Base-by-base conservation (phyloP, 2,329 filamentous ascomycete genomes). In the Fusarium dlaminii region DNA sequence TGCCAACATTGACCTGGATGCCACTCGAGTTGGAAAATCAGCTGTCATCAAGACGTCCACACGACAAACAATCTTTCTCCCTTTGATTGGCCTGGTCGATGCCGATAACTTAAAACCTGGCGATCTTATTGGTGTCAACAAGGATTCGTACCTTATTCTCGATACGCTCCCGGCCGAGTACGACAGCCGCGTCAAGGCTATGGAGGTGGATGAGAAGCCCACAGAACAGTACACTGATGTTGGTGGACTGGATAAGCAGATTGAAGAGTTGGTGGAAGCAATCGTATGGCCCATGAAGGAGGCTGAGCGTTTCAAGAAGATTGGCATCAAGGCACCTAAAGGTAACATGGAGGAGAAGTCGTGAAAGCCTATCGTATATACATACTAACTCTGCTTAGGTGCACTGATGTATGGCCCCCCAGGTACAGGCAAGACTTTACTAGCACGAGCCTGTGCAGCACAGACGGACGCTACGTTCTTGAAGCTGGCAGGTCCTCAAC, bases 231-330 rank as follows among this genome's bases (percentile, higher is more conserved):
- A 99, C 86, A 96, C 92, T 62, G 96, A 99, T 86, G 97, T 99
- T 20, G 96, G 96, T 85, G 96, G 96, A 58, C 84, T 99, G 79
- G 95, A 98, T 85, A 99, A 99, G 87, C 96, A 99, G 87, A 99
- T 99, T 81, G 96, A 98, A 83, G 97, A 99, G 86, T 89, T 99
- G 62, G 95, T 99, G 14, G 96, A 99, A 86, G 96, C 96, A 63
- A 96, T 99, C 56, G 96, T 99, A 36, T 98, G 96, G 96, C 96
- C 96, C 5, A 99, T 99, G 96, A 98, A 98, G 89, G 96, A 99
- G 86, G 95, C 96, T 4, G 97, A 99, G 79, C 91, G 96, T 27
- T 99, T 99, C 87, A 98, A 98, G 90, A 98, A 98, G 89, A 98
- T 99, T 80, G 96, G 96, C 77, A 99, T 99, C 88, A 99, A 99